phyloP scores from a whole-genome alignment of 768 basidiomycete species.

The Boletus rubescentipes region DNA sequence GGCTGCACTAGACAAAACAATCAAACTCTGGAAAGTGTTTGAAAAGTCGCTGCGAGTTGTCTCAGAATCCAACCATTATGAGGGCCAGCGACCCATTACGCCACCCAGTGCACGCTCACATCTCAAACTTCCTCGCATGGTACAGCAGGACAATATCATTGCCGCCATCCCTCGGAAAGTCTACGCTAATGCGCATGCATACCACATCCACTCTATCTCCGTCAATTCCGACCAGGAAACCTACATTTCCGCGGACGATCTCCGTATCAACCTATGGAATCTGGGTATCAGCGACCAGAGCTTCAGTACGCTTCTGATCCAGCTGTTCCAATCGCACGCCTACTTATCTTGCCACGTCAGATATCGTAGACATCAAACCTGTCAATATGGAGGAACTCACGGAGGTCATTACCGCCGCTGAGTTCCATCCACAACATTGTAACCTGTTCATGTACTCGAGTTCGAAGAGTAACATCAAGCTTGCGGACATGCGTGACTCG shows the following conservation, averaged over 20 bases:
- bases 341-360: slow-evolving; percentile 40
- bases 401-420: slow-evolving; percentile 99
- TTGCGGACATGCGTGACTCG: slow-evolving; percentile 98
- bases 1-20: slow-evolving; percentile 83
- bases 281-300: slow-evolving; percentile 97
- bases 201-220: slow-evolving; percentile 99
- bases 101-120: slow-evolving; percentile 57
- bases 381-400: slow-evolving; percentile 99
- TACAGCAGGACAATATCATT: slow-evolving; percentile 95
- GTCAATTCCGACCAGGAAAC: slow-evolving; percentile 99
- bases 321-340: neutral
- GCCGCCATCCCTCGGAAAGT: slow-evolving; percentile 98
- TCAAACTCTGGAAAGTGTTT: slow-evolving; percentile 99
- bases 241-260: slow-evolving; percentile 98
- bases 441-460: slow-evolving; percentile 99
- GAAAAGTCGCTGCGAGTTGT: slow-evolving; percentile 96
- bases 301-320: slow-evolving; percentile 72
- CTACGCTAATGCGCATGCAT: slow-evolving; percentile 98
- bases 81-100: slow-evolving; percentile 70
- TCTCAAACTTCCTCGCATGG: slow-evolving; percentile 87
- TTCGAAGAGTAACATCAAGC: slow-evolving; percentile 99
- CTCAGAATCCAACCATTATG: slow-evolving; percentile 91
- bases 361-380: slow-evolving; percentile 99
- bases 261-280: slow-evolving; percentile 98
- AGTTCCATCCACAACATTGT: slow-evolving; percentile 97